These are phyloP conservation scores for Tephrocybe rancida DNA, from an alignment of 768 basidiomycete genomes.

Conservation along the genomic window DNA sequence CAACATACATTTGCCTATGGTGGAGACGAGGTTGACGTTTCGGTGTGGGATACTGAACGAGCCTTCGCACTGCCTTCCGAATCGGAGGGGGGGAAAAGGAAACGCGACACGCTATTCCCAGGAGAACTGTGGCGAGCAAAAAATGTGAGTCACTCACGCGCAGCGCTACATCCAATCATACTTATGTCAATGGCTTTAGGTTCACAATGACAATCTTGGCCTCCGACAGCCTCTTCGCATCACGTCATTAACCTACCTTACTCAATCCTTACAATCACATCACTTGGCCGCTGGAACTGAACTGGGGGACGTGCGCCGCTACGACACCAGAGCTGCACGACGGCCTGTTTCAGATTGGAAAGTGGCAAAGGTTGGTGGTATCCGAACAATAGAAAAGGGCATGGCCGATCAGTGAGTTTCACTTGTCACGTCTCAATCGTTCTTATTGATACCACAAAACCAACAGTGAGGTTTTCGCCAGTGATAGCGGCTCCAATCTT, in stretches of 20 bases:
- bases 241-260: constrained; percentile 64
- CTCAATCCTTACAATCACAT: constrained; percentile 37
- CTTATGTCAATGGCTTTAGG: constrained; percentile 33
- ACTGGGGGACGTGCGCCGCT: constrained; percentile 72
- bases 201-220: constrained; percentile 73
- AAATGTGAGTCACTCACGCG: constrained; percentile 58
- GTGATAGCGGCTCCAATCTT: constrained; percentile 66
- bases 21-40: constrained; percentile 85
- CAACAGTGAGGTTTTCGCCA: constrained; percentile 66
- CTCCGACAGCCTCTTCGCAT: constrained; percentile 82
- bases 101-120: constrained; percentile 61
- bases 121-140: constrained; percentile 86
- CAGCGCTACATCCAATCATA: not conserved
- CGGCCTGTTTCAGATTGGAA: constrained; percentile 73
- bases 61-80: constrained; percentile 41
- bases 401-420: constrained; percentile 60
- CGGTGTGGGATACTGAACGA: constrained; percentile 74
- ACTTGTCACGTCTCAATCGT: not conserved
- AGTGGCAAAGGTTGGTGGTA: constrained; percentile 61
- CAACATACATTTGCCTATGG: constrained; percentile 72
- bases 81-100: constrained; percentile 52
- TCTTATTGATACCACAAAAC: constrained; percentile 7
- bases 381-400: constrained; percentile 62
- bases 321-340: constrained; percentile 73
- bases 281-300: constrained; percentile 74